Conservation (phyloP, 2,329 filamentous ascomycete genomes). For the Orbilia oligospora region DNA sequence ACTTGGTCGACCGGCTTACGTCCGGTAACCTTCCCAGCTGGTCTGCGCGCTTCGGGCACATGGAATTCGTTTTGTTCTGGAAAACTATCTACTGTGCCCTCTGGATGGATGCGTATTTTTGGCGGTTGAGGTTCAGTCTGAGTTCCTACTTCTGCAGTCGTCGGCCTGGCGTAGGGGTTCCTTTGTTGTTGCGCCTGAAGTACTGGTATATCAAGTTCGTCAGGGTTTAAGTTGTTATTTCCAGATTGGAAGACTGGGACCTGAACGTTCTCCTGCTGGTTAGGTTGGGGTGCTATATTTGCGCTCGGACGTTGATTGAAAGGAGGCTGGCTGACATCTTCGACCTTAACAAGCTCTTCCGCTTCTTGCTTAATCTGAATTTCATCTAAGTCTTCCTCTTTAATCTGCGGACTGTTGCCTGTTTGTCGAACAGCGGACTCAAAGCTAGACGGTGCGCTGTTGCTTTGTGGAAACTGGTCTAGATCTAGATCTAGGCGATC, state of each 20-base stretch:
- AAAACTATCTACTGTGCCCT: no score
- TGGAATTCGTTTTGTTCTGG: slow-evolving; percentile 4
- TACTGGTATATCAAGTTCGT: not conserved
- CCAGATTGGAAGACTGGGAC: no score
- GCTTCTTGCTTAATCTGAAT: not conserved
- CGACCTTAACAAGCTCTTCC: not conserved
- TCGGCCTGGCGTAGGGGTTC: not conserved
- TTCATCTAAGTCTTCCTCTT: not conserved
- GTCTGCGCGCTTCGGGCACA: slow-evolving; percentile 9
- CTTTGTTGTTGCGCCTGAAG: not conserved
- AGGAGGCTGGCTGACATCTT: not conserved
- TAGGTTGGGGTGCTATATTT: not conserved
- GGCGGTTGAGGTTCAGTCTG: not conserved
- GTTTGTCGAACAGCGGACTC: no score
- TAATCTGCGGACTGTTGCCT: not conserved
- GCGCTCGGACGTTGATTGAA: not conserved
- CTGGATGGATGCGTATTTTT: no score
- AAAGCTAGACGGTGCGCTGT: not conserved
- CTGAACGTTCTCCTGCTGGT: no score
- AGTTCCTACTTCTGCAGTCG: not conserved
- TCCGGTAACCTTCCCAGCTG: not conserved
- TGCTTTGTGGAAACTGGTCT: no score
- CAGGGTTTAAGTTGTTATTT: not conserved
- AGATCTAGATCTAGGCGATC: not conserved
- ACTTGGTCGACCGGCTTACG: slow-evolving; percentile 13